Conservation (phyloP, 176 grass and related monocot species). For the Zea mays region DNA sequence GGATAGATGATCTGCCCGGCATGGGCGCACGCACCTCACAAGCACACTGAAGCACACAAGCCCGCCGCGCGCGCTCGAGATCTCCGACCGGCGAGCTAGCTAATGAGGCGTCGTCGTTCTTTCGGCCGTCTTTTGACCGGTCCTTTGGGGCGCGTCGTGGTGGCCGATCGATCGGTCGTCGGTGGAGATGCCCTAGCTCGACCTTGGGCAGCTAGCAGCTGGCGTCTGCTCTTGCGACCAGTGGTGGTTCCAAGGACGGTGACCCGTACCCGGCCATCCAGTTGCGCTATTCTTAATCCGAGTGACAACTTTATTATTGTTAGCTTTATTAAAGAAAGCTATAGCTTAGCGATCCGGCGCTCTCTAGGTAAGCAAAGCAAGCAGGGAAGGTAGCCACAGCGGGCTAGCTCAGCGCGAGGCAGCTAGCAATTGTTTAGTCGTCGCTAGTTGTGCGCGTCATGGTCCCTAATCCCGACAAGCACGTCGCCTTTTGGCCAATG, state of each 20-base stretch:
- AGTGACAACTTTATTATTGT: slow-evolving; percentile 47
- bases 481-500: slow-evolving; percentile 64
- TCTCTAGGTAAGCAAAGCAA: slow-evolving; percentile 20
- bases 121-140: slow-evolving; percentile 44
- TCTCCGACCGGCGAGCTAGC: slow-evolving; percentile 16
- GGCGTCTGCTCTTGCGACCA: slow-evolving; percentile 24
- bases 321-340: slow-evolving; percentile 62
- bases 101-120: slow-evolving; percentile 9
- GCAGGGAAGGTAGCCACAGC: neutral
- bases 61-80: slow-evolving; percentile 13
- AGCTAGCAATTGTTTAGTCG: slow-evolving; percentile 31
- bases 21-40: slow-evolving; percentile 12
- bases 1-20: neutral
- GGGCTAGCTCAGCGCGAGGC: slow-evolving; percentile 42
- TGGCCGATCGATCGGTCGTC: slow-evolving; percentile 28
- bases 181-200: slow-evolving; percentile 38
- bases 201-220: slow-evolving; percentile 41
- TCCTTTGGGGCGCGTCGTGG: slow-evolving; percentile 4
- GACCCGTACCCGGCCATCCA: slow-evolving; percentile 43
- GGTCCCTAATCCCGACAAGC: slow-evolving; percentile 76
- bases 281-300: slow-evolving; percentile 55
- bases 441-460: slow-evolving; percentile 51
- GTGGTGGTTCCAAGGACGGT: slow-evolving; percentile 63
- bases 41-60: neutral
- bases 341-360: slow-evolving; percentile 24